phyloP scores from a whole-genome alignment of 2,329 filamentous ascomycete genomes.

The Alternaria gaisen region DNA sequence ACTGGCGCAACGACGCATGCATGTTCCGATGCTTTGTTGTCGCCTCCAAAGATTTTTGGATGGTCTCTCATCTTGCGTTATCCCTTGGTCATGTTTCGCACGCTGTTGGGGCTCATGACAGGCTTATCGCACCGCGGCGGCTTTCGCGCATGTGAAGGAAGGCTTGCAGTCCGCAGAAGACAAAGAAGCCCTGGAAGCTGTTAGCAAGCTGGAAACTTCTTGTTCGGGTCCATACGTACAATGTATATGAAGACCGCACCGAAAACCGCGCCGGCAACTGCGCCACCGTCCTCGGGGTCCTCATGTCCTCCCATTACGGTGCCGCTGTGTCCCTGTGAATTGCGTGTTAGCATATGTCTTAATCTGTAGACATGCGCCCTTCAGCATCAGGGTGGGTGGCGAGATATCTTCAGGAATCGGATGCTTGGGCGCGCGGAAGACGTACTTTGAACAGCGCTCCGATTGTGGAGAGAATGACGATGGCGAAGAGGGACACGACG shows the following conservation, averaged over 20 bases:
- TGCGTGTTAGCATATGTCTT: conserved; percentile 28
- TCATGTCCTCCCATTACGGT: conserved; percentile 80
- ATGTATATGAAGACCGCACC: conserved; percentile 87
- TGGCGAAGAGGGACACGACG: conserved; percentile 70
- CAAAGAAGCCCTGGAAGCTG: conserved; percentile 72
- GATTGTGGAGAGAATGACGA: conserved; percentile 71
- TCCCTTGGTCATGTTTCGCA: neutral
- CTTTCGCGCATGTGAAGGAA: conserved; percentile 84
- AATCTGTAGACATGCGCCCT: neutral
- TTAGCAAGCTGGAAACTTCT: conserved; percentile 4
- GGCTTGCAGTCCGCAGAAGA: conserved; percentile 92
- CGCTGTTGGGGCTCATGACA: conserved; percentile 58
- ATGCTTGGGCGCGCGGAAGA: conserved; percentile 18
- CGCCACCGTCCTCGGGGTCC: conserved; percentile 74
- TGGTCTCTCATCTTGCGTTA: neutral
- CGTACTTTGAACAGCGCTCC: conserved; percentile 76
- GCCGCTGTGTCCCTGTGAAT: conserved; percentile 71
- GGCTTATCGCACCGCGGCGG: conserved; percentile 82
- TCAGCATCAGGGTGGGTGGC: neutral
- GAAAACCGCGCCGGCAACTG: conserved; percentile 86
- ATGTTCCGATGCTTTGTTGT: neutral
- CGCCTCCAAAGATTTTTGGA: neutral
- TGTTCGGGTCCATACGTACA: conserved; percentile 67
- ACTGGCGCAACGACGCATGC: neutral
- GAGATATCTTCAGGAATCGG: neutral